Evolutionary conservation across 495 filamentous ascomycete species (phyloP), one percentile per base, ranked within the genome.

Genomic region (Rostrohypoxylon terebratum): DNA sequence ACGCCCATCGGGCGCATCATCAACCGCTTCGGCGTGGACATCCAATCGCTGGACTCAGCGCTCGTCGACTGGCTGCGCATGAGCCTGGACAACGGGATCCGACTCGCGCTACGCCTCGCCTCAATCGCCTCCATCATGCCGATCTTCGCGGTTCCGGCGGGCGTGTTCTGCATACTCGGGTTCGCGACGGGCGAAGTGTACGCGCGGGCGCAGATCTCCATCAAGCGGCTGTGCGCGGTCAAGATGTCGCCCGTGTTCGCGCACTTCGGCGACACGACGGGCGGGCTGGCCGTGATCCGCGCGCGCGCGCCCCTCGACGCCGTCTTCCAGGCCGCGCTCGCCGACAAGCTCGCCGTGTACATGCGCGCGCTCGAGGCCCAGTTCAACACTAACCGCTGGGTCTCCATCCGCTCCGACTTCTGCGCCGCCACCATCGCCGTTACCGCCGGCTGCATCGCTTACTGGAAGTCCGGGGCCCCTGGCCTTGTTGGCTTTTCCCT

Each of bases 1-100:
- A 96, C 93, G 4, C 93, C 93, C 13, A 83, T 94, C 6, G 93
- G 93, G 10, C 93, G 94, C 72, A 85, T 96, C 65, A 94, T 95
- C 88, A 96, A 96, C 75, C 85, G 93, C 36, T 96, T 96, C 77
- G 94, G 92, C 33, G 94, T 94, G 75, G 93, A 96, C 77, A 84
- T 94, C 33, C 92, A 95, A 73, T 85, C 91, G n/a, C 81, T 96
- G 66, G 93, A 96, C 69, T 92, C 94, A 77, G 91, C 94, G 1
- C 63, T 83, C 0, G 74, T 78, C 0, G 75, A 80, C 25, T 80
- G 78, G 89, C 93, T 69, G 89, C 68, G 68, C 23, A 65, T 92
- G 6, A 89, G 91, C 4, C 87, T 94, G 47, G 92, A 93, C 31
- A 89, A 80, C 63, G 77, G 73, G 16, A 73, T 81, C n/a, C 76